A percentile compares a stretch with the other conserved stretches of the same genome.
Evolutionary conservation across 2,329 filamentous ascomycete genomes (phyloP).

Genomic region (Fusarium proliferatum): DNA sequence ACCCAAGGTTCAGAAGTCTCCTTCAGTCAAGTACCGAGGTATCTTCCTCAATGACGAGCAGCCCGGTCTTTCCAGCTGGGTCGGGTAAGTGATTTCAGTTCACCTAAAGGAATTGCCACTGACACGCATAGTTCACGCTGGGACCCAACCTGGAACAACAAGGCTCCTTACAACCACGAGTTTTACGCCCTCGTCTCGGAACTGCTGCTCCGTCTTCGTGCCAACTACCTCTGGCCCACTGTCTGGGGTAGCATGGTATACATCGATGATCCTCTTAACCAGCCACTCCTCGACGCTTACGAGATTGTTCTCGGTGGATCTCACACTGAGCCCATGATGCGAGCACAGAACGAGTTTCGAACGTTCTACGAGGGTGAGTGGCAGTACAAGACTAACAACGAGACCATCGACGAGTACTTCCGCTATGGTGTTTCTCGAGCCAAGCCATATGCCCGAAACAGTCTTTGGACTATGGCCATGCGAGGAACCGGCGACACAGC

Average conservation of each 20-base stretch:
- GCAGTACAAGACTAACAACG: constrained; percentile 77
- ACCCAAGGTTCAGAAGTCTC: constrained; percentile 54
- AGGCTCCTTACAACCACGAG: constrained; percentile 69
- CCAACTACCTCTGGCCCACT: constrained; percentile 81
- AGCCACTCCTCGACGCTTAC: constrained; percentile 77
- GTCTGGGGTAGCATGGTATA: constrained; percentile 79
- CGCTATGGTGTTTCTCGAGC: constrained; percentile 73
- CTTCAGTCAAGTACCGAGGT: constrained; percentile 69
- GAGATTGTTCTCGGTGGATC: constrained; percentile 78
- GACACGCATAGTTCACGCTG: constrained; percentile 52
- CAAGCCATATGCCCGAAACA: constrained; percentile 72
- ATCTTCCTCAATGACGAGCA: constrained; percentile 70
- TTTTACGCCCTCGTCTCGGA: constrained; percentile 78
- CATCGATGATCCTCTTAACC: constrained; percentile 75
- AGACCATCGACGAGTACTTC: constrained; percentile 76
- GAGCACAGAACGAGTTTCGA: constrained; percentile 67
- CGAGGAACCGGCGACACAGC: constrained; percentile 75
- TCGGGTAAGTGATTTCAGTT: constrained; percentile 25
- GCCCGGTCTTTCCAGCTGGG: constrained; percentile 64
- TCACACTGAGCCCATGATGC: constrained; percentile 79
- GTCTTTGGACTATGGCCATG: constrained; percentile 76
- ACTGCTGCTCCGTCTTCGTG: constrained; percentile 73
- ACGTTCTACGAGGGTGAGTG: constrained; percentile 69
- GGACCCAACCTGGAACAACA: constrained; percentile 50
- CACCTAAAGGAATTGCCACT: accelerated